Evolutionary conservation across 495 filamentous ascomycete genomes (phyloP), one percentile per base, ranked within the genome.

Genomic region (Neurospora sp.): DNA sequence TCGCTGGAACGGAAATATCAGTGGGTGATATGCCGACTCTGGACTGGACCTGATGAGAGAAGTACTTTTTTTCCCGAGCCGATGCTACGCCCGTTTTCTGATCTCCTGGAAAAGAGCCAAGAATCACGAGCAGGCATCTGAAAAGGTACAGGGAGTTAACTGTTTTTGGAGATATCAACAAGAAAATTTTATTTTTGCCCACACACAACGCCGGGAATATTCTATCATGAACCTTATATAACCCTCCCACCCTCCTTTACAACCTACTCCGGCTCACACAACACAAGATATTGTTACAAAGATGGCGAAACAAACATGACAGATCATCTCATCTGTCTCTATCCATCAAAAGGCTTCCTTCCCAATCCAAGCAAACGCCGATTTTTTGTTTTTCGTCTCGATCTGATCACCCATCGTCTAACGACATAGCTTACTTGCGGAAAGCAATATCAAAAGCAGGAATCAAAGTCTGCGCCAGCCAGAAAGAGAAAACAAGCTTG

Each of bases 401-500:
- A n/a, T 20, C 20, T 6, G 0, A 22, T 53, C 46, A 22, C 3
- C 46, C 46, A 1, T 27, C 12, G 5, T 37, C 35, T 35, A 59
- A 3, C 5, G 48, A 59, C 22, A 27, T 27, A 5, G 48, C 53
- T 66, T 66, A 66, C 53, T 66, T 66, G 6, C 14, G 12, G 69
- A 81, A 79, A 5, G 77, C 77, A 38, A 69, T 46, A 42, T 89
- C 87, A 71, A 89, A 89, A 10, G 86, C 83, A 3, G 86, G 87
- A 80, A 97, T 97, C 76, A 97, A 84, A 59, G 93, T 97, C 86
- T 97, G 94, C 73, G 94, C 96, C 76, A 99, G 88, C 96, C 96
- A 99, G 89, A 99, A 99, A 76, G 94, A 97, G 88, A 99, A 99
- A 72, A 98, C 94, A 70, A 99, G 86, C 88, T 99, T 99, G 74